phyloP scores from a whole-genome alignment of 352 stramenopile species.

The Phytophthora melonis region DNA sequence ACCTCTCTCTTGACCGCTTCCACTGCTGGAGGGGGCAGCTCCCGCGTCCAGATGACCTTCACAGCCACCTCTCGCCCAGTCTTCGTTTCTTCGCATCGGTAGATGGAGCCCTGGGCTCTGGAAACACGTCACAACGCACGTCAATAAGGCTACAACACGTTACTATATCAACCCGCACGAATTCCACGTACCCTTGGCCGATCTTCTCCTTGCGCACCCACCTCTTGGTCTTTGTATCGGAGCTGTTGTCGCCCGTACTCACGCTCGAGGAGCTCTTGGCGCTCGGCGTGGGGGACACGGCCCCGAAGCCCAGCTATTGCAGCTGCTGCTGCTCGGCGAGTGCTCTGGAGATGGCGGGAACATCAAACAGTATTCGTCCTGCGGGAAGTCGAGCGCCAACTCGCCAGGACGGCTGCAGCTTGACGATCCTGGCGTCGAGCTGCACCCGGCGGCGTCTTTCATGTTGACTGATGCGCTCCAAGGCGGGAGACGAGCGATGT shows the following conservation, averaged over 20 bases:
- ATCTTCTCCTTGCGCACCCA: slow-evolving; percentile 85
- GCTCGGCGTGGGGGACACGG: slow-evolving; percentile 30
- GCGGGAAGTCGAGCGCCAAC: slow-evolving; percentile 18
- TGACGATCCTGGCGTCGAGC: slow-evolving; percentile 3
- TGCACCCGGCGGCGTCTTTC: slow-evolving; percentile 27
- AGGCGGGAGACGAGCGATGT: slow-evolving; percentile 7
- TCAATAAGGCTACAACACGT: neutral
- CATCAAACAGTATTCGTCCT: slow-evolving; percentile 40
- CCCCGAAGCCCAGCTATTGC: slow-evolving; percentile 34
- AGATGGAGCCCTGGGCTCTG: slow-evolving; percentile 75
- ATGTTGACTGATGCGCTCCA: slow-evolving; percentile 28
- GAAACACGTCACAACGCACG: neutral
- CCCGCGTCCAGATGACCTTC: slow-evolving; percentile 75
- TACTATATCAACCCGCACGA: neutral
- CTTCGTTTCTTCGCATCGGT: slow-evolving; percentile 67
- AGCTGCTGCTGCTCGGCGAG: slow-evolving; percentile 42
- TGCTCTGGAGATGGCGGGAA: slow-evolving; percentile 39
- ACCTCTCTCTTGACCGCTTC: slow-evolving; percentile 73
- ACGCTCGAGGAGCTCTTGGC: slow-evolving; percentile 22
- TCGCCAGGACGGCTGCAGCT: slow-evolving; percentile 7
- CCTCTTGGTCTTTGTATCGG: slow-evolving; percentile 36
- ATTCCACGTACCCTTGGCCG: slow-evolving; percentile 64
- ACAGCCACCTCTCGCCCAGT: slow-evolving; percentile 66
- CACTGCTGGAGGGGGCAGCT: slow-evolving; percentile 59
- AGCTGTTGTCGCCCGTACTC: slow-evolving; percentile 6